Conservation (phyloP, 2,329 filamentous ascomycete species). For the Xylariaceae sp. region DNA sequence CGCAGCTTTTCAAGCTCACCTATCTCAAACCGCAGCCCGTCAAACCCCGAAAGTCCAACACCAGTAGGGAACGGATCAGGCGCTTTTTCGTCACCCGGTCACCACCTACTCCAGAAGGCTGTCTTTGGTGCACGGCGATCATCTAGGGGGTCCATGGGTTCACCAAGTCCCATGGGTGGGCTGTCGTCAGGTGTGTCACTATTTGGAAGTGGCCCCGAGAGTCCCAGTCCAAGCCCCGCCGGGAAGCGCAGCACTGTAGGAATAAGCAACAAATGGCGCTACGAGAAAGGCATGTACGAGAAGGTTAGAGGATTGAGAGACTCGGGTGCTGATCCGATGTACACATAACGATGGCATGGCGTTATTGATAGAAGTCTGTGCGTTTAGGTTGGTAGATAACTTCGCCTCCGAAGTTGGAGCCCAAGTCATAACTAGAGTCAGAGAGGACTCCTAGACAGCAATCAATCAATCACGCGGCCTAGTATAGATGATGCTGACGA, state of each 20-base stretch:
- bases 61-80: constrained; percentile 33
- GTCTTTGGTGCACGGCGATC: constrained; percentile 62
- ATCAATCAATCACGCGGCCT: background rate
- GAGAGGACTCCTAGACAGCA: background rate
- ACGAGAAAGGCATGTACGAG: constrained; percentile 69
- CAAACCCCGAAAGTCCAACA: constrained; percentile 39
- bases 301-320: constrained; percentile 19
- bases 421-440: constrained; percentile 2
- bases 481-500: background rate
- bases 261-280: constrained; percentile 93
- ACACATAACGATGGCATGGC: constrained; percentile 8
- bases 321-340: constrained; percentile 12
- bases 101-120: constrained; percentile 72
- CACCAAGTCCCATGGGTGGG: constrained; percentile 60
- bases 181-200: constrained; percentile 53
- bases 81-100: constrained; percentile 52
- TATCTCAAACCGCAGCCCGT: constrained; percentile 61
- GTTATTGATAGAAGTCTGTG: background rate
- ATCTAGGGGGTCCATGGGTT: constrained; percentile 64
- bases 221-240: constrained; percentile 70
- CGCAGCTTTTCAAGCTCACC: constrained; percentile 64
- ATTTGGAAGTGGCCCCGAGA: constrained; percentile 63
- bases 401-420: background rate
- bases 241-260: constrained; percentile 75
- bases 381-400: background rate